Evolutionary conservation across 2,329 filamentous ascomycete genomes (phyloP), one percentile per base, ranked within the genome.

Genomic region (Metarhizium album): DNA sequence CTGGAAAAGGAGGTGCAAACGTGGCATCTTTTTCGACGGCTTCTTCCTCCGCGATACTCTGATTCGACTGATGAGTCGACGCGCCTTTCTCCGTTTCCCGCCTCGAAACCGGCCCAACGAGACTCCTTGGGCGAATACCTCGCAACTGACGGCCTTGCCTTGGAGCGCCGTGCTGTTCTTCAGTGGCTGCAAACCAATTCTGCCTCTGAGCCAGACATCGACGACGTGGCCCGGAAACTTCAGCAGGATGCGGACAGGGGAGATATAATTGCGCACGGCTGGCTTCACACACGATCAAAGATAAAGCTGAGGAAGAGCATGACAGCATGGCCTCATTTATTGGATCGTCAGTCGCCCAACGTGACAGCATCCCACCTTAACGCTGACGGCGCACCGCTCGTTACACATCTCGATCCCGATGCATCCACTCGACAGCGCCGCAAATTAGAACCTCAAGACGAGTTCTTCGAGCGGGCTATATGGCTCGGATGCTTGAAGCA

Each of bases 401-500:
- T 95, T 49, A 94, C 89, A 1, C 88, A 95, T 59, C 75, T 98
- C 33, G 93, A 98, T 60, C 93, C 93, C 0, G 93, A 98, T 71
- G 88, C 90, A 5, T 75, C 83, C n/a, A 83, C 82, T 37, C 80
- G 93, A 54, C 90, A 97, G 66, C 77, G 76, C 46, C 80, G 87
- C 49, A 81, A 77, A 47, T 73, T 97, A 40, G 86, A 95, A 62
- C 79, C 83, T 23, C 82, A 90, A 59, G 93, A 98, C 62, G 83
- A 89, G 57, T 90, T 84, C 60, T 93, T 91, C 55, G 93, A 98
- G 70, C 81, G 85, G 49, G 86, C 90, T 2, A 87, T 95, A 45
- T 97, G 93, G 90, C 77, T 90, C 54, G 86, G 87, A n/a, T 93
- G 88, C 68, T 97, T 90, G 72, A 89, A 95, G 65, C 87, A 95